These are phyloP conservation scores for Hymenoscyphus scutula DNA, from an alignment of 2,329 filamentous ascomycete genomes.

Conservation along the genomic window DNA sequence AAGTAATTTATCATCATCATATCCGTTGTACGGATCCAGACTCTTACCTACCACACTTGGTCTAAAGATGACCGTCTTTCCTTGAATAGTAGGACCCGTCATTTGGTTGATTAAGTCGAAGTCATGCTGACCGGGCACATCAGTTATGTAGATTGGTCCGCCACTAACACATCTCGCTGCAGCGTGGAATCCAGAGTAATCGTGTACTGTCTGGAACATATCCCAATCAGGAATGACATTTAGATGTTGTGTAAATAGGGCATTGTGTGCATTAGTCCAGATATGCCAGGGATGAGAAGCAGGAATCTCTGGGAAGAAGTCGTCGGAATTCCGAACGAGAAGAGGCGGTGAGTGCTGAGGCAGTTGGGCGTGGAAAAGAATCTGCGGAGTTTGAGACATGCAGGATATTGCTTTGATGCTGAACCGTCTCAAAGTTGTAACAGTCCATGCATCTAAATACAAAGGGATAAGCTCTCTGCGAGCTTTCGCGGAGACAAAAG, in stretches of 20 bases:
- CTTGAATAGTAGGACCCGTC: slow-evolving; percentile 69
- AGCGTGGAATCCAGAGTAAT: slow-evolving; percentile 80
- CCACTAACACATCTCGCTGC: slow-evolving; percentile 87
- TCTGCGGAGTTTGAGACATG: slow-evolving; percentile 88
- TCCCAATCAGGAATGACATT: slow-evolving; percentile 84
- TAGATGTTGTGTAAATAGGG: slow-evolving; percentile 76
- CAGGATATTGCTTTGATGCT: slow-evolving; percentile 78
- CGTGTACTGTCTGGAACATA: slow-evolving; percentile 64
- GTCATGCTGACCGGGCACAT: slow-evolving; percentile 80
- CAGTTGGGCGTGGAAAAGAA: slow-evolving; percentile 81
- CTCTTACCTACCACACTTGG: slow-evolving; percentile 73
- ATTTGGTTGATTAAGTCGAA: slow-evolving; percentile 74
- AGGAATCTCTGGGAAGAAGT: slow-evolving; percentile 84
- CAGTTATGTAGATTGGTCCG: slow-evolving; percentile 92
- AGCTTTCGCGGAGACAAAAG: slow-evolving; percentile 63
- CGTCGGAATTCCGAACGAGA: slow-evolving; percentile 80
- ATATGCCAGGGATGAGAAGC: slow-evolving; percentile 91
- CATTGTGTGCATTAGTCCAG: slow-evolving; percentile 90
- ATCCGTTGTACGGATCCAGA: slow-evolving; percentile 71
- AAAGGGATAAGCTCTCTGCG: slow-evolving; percentile 69
- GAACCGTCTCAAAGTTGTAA: slow-evolving; percentile 76
- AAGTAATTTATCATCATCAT: slow-evolving; percentile 69
- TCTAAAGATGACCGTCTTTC: slow-evolving; percentile 76
- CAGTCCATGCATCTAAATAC: slow-evolving; percentile 85
- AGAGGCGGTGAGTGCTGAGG: slow-evolving; percentile 72